phyloP scores from a whole-genome alignment of 139 green algal species.

The Yamagishiella unicocca region DNA sequence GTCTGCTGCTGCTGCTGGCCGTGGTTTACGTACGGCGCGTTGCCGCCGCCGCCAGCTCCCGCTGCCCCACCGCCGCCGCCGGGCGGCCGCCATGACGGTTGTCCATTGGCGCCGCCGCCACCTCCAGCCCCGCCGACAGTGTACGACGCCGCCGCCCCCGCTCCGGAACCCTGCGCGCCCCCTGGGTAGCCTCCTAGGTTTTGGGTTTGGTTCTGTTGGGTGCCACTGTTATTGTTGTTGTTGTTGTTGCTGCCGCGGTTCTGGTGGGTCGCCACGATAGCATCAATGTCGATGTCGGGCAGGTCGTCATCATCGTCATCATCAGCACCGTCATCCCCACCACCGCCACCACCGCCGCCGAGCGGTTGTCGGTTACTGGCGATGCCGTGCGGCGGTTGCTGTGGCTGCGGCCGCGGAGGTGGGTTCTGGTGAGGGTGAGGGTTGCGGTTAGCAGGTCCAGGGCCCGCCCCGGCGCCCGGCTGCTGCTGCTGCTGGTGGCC shows the following conservation, averaged over 20 bases:
- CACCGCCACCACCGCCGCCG: background rate
- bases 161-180: background rate
- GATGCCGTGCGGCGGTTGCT: no score
- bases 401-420: background rate
- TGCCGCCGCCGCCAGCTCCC: background rate
- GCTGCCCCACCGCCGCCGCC: no score
- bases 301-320: constrained; percentile 12
- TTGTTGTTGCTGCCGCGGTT: background rate
- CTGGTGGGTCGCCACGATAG: constrained; percentile 22
- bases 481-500: no score
- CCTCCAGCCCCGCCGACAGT: no score
- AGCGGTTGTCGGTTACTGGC: background rate
- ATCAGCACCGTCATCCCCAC: background rate
- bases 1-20: no score
- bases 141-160: background rate
- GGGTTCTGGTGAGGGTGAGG: background rate
- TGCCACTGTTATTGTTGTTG: no score
- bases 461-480: no score
- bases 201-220: no score
- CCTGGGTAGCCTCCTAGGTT: no score
- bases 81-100: background rate
- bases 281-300: constrained; percentile 6
- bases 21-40: background rate
- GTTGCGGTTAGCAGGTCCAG: no score
- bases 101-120: background rate